A percentile compares a stretch with the other conserved stretches of the same genome.
These are phyloP conservation scores for Symbiodinium natans DNA, from an alignment of 73 alveolate species.

Conservation along the genomic window DNA sequence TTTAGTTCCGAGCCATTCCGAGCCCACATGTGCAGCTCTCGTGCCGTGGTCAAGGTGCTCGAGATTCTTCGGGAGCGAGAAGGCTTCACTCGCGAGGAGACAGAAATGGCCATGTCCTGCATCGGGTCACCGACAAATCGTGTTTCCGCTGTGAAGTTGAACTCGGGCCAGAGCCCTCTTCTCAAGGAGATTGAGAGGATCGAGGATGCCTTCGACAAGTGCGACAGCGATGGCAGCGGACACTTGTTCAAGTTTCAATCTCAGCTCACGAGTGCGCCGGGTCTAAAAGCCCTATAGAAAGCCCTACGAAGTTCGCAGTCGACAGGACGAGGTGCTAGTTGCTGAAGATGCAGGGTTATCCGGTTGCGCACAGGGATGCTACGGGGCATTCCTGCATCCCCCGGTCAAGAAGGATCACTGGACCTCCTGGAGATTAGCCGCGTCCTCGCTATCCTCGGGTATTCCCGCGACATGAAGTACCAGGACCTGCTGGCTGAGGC, in stretches of 20 bases:
- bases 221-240: conserved; percentile 83
- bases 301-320: too few species aligned
- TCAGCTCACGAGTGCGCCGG: too few species aligned
- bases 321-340: too few species aligned
- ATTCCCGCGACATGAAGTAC: conserved; percentile 63
- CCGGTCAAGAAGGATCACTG: conserved; percentile 15
- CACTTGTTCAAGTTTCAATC: background rate
- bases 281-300: too few species aligned
- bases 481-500: conserved; percentile 76
- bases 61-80: conserved; percentile 81
- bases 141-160: too few species aligned
- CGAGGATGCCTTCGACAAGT: conserved; percentile 83
- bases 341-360: too few species aligned
- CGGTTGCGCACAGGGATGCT: too few species aligned
- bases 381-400: too few species aligned
- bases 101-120: too few species aligned
- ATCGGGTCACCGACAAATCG: too few species aligned
- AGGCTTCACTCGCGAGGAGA: conserved; percentile 78
- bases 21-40: background rate
- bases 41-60: background rate
- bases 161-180: too few species aligned
- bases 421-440: conserved; percentile 75
- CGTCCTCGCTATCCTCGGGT: conserved; percentile 64
- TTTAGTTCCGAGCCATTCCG: too few species aligned
- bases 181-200: conserved; percentile 33